Evolutionary conservation across 108 stramenopile species (phyloP), one percentile per base, ranked within the genome.

Genomic region (Pseudonitzschia delicatissima): DNA sequence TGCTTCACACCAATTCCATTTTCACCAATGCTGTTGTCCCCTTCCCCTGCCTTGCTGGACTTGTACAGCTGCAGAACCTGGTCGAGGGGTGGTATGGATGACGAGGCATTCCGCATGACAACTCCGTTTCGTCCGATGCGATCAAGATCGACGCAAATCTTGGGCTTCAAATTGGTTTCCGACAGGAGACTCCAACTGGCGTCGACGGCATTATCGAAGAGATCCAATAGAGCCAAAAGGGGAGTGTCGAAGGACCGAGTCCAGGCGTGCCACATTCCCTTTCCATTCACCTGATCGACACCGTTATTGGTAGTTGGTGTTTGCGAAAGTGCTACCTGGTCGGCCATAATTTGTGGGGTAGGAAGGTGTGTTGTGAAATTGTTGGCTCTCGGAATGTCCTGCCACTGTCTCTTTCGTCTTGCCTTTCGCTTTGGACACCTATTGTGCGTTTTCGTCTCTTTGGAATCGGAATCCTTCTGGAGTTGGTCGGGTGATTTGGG

Each of bases 1-100:
- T 89, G 88, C 65, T 89, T 89, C 65, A 85, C 67, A 8, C 88
- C 88, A 23, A 89, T 79, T 9, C 88, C 87, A 59, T 89, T 89
- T 65, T 89, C 88, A 5, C 88, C 88, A 68, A 89, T 86, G 9
- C 65, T 33, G 34, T 69, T 68, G 55, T 80, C 33, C n/a, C 26
- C 29, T 4, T 5, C 7, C 2, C 37, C 35, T 5, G 59, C 64
- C 49, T 88, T 88, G 21, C 72, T 72, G 8, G 85, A 86, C 33
- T 75, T 69, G 58, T 83, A 88, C 2, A 88, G 72, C 70, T 84
- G 81, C 47, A 88, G 55, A 7, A 82, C 76, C 33, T 74, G 49
- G 4, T 52, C 26, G 53, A 88, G 50, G 2, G 80, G 72, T 0
- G 82, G 81, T 1, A 86, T 75, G 2, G 70, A 63, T n/a, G 39